Conservation (phyloP, 768 basidiomycete genomes). For the Tricholoma hemisulphureum region DNA sequence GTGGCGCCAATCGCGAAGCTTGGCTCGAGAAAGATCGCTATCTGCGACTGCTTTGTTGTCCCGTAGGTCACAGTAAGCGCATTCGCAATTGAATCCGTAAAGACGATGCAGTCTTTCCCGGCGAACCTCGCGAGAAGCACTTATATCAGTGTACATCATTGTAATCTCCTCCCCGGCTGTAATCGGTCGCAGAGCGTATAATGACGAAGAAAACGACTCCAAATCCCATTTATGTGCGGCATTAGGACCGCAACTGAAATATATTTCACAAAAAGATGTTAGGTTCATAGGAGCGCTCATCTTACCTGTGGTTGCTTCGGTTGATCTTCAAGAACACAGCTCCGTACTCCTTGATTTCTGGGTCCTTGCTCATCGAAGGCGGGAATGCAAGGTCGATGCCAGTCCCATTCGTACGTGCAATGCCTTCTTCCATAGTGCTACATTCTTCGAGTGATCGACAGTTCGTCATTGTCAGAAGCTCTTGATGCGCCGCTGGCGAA, state of each 20-base stretch:
- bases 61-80: constrained; percentile 34
- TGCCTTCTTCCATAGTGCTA: constrained; percentile 37
- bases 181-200: constrained; percentile 43
- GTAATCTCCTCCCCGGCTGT: constrained; percentile 41
- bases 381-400: constrained; percentile 32
- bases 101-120: constrained; percentile 33
- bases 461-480: constrained; percentile 25
- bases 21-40: constrained; percentile 33
- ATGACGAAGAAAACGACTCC: constrained; percentile 34
- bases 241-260: constrained; percentile 43
- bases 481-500: constrained; percentile 14
- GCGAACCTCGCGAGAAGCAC: constrained; percentile 34
- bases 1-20: constrained; percentile 35
- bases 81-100: constrained; percentile 43
- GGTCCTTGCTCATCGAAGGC: constrained; percentile 16
- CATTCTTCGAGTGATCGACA: constrained; percentile 30
- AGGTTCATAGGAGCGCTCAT: not conserved
- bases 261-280: not conserved
- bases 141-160: constrained; percentile 44
- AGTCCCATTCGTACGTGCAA: constrained; percentile 43
- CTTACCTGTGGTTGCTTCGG: constrained; percentile 45
- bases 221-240: constrained; percentile 43
- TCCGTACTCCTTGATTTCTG: constrained; percentile 34
- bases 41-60: constrained; percentile 2
- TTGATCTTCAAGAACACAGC: constrained; percentile 42